Percentiles rank a stretch among this genome's conserved stretches.
Conservation (phyloP, 176 grass and related monocot genomes). For the Melocanna baccifera region DNA sequence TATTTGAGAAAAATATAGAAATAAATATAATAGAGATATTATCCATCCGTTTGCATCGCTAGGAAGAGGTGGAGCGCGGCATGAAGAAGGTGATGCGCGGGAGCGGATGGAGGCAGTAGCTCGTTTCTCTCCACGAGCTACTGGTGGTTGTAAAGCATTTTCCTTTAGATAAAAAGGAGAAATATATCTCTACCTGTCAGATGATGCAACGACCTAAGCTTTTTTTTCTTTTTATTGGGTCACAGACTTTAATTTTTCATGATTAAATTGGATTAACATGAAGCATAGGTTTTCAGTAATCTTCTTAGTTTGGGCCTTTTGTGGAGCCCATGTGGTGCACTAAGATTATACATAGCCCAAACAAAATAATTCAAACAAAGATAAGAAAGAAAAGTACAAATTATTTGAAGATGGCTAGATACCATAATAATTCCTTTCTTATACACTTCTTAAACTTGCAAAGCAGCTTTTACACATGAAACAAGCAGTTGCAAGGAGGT, state of each 20-base stretch:
- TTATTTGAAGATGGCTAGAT: background rate
- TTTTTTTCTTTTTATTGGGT: background rate
- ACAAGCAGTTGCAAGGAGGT: conserved; percentile 31
- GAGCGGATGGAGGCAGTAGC: no score
- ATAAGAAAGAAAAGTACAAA: background rate
- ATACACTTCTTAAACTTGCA: background rate
- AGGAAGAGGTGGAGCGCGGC: no score
- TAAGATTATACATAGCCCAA: background rate
- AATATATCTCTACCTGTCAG: background rate
- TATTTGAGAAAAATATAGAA: no score
- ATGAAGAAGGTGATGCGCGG: no score
- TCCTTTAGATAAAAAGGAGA: no score
- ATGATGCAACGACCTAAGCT: background rate
- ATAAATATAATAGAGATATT: no score
- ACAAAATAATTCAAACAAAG: background rate
- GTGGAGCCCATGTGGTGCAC: background rate
- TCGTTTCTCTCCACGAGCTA: no score
- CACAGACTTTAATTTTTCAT: background rate
- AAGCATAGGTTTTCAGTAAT: background rate
- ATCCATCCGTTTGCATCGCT: no score
- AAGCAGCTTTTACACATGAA: conserved; percentile 26
- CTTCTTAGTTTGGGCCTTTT: background rate
- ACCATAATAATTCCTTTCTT: background rate
- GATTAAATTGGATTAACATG: background rate
- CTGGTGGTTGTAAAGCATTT: no score